These are phyloP conservation scores for Blepharisma stoltei DNA, from an alignment of 73 alveolate genomes.

Conservation along the genomic window DNA sequence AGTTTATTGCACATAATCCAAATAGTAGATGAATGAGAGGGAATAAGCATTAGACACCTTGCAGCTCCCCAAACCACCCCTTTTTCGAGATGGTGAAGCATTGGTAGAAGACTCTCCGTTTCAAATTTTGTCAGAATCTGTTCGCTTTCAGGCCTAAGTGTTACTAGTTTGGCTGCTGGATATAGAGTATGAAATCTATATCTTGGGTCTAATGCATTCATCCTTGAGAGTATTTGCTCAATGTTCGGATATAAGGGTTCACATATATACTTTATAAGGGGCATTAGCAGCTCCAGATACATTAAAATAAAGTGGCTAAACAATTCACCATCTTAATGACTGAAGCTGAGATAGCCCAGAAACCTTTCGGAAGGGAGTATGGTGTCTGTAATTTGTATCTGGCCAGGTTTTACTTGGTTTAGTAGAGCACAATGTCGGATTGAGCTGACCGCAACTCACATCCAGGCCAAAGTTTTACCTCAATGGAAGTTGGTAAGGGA, in stretches of 20 bases:
- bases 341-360: no score
- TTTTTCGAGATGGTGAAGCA: background rate
- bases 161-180: background rate
- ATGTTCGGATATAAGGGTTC: background rate
- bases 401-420: no score
- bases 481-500: no score
- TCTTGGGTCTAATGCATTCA: background rate
- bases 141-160: background rate
- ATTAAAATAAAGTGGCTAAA: no score
- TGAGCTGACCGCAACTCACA: no score
- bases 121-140: background rate
- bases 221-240: background rate
- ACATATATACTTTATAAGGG: background rate
- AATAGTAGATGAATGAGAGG: background rate
- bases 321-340: no score
- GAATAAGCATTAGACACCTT: background rate
- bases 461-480: no score
- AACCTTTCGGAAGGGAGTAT: no score
- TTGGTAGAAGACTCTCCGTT: conserved; percentile 20
- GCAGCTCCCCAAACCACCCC: conserved; percentile 17
- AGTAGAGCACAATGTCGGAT: no score
- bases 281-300: background rate
- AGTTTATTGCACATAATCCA: conserved; percentile 14
- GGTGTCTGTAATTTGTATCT: no score
- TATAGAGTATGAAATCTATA: background rate